phyloP scores from a whole-genome alignment of 805 yeast species.

The Yarrowia osloensis region DNA sequence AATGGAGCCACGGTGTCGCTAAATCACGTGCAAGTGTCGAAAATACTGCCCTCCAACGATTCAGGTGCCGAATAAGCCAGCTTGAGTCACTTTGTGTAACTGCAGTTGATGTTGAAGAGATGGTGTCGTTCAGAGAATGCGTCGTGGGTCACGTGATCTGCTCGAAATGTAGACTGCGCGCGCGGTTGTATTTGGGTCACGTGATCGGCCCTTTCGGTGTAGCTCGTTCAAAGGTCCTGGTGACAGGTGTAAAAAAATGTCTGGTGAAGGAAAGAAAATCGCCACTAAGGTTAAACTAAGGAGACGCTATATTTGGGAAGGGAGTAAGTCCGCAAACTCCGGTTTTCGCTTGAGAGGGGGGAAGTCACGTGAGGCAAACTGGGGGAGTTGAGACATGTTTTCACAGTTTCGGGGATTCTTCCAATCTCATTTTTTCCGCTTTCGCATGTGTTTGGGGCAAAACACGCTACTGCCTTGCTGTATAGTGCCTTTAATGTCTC shows the following conservation, averaged over 20 bases:
- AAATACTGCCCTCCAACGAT: background rate
- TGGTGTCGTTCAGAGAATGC: too few relatives aligned
- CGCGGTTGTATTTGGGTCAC: background rate
- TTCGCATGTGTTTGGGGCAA: too few relatives aligned
- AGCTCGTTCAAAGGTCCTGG: background rate
- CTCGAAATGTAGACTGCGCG: too few relatives aligned
- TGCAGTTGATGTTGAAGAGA: too few relatives aligned
- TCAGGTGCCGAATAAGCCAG: background rate
- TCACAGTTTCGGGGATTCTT: background rate
- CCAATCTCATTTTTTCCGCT: background rate
- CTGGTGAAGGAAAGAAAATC: constrained; percentile 6
- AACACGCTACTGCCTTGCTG: background rate
- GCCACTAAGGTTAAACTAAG: constrained; percentile 27
- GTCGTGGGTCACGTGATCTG: background rate
- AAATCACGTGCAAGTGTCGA: background rate
- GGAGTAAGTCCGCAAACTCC: background rate
- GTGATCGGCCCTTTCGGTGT: background rate
- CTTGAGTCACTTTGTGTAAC: background rate
- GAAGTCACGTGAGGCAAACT: too few relatives aligned
- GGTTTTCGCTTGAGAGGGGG: background rate
- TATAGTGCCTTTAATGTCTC: background rate
- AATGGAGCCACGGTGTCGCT: too few relatives aligned
- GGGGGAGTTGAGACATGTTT: too few relatives aligned
- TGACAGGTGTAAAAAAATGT: background rate
- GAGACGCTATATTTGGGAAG: constrained; percentile 2